Base-by-base conservation (phyloP, 495 filamentous ascomycete species). In the Articulospora tetracladia region DNA sequence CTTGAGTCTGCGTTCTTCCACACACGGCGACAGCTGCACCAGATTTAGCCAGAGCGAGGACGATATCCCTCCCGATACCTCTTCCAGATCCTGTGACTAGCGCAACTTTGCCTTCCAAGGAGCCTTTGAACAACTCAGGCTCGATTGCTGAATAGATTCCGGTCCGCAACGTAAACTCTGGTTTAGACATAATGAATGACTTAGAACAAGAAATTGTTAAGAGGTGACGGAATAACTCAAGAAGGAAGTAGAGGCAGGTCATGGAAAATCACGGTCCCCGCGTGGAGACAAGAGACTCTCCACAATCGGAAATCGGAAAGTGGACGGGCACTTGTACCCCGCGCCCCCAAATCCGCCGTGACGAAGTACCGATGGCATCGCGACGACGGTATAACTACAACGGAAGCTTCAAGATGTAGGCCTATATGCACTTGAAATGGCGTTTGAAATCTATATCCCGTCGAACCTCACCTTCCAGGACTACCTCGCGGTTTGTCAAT, bases 1-100 rank as follows among this genome's bases (percentile, higher is more conserved):
- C 60, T 19, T 58, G 30, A 34, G 19, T 19, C 19, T 53, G 13
- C 8, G 60, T 62, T 53, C 60, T 56, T 3, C 59, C 60, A 6
- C 53, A 92, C 71, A 93, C 81, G 30, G 87, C 79, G 23, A 93
- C 85, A 52, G 80, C 84, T 48, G 86, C 85, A 8, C 87, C 87
- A 65, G 85, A 85, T 66, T 80, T 81, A 62, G 82, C 88, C 46
- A 93, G 85, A 70, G 91, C 89, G 15, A 90, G 77, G 34, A 87
- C 89, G 60, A 89, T 88, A 24, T 86, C 87, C 19, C 81, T 77
- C 53, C 89, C 89, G 67, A 93, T 91, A 41, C 87, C 87, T 24
- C 87, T 85, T 28, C 83, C 81, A 64, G 82, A 80, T n/a, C 87
- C 89, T 23, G 89, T 91, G 57, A 92, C 77, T 36, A 91, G 78